These are phyloP conservation scores for Scytalidium lignicola DNA, from an alignment of 2,329 filamentous ascomycete species.

Conservation along the genomic window DNA sequence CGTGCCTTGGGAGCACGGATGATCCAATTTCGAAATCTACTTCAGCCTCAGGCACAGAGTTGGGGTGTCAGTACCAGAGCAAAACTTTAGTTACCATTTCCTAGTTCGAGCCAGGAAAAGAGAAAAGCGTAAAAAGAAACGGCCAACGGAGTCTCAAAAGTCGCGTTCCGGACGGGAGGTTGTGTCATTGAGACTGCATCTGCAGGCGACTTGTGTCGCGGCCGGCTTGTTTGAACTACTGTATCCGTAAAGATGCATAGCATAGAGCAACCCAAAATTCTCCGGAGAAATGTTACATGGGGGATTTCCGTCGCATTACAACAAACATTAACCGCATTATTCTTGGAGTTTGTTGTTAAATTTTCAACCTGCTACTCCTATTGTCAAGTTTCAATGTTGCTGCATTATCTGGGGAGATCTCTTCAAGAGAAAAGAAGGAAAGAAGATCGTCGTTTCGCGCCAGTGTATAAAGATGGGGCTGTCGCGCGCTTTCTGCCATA, in stretches of 20 bases:
- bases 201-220: neutral
- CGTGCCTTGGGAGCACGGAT: neutral
- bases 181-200: slow-evolving; percentile 6
- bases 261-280: no score
- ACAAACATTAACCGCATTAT: neutral
- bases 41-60: no score
- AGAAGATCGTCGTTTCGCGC: no score
- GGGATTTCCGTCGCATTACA: neutral
- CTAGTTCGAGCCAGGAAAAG: no score
- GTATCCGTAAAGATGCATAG: neutral
- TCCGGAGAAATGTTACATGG: neutral
- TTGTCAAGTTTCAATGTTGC: no score
- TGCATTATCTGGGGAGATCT: no score
- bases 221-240: neutral
- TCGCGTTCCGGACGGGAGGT: slow-evolving; percentile 7
- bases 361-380: no score
- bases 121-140: neutral
- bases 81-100: no score
- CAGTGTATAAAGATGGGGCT: neutral
- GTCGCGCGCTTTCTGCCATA: neutral
- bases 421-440: no score
- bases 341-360: no score
- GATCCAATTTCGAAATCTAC: neutral
- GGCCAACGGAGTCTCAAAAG: neutral
- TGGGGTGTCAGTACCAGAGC: no score